These are phyloP conservation scores for Wallacemonas collosoma DNA, from an alignment of 208 protist species.

Conservation along the genomic window DNA sequence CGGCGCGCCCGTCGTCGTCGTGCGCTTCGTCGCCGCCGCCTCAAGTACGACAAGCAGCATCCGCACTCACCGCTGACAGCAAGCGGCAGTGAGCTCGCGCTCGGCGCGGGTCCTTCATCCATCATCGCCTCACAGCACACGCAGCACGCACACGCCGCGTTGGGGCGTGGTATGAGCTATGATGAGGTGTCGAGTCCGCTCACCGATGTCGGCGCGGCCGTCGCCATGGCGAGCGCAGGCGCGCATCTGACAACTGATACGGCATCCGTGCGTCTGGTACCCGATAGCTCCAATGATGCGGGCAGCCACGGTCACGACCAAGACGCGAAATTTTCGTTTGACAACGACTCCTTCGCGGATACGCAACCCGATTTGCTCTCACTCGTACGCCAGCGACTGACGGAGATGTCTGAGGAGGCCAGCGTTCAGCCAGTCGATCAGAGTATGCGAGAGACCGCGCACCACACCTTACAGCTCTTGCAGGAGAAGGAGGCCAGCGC, in stretches of 20 bases:
- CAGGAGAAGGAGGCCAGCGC: conserved; percentile 12
- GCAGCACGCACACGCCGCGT: neutral
- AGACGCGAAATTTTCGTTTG: conserved; percentile 2
- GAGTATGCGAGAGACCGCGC: conserved; percentile 17
- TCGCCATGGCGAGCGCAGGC: neutral
- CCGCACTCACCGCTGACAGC: neutral
- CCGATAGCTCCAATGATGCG: neutral
- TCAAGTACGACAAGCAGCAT: conserved; percentile 3
- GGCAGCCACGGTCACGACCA: neutral
- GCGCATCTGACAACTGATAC: neutral
- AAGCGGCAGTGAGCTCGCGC: neutral
- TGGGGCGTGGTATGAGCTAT: neutral
- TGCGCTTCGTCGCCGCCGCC: conserved; percentile 20
- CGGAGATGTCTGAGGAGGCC: conserved; percentile 7
- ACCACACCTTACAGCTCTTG: conserved; percentile 15
- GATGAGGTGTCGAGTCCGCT: conserved; percentile 4
- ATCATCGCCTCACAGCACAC: neutral
- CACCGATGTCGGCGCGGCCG: neutral
- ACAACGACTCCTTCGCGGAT: conserved; percentile 14
- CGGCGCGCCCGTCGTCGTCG: conserved; percentile 16
- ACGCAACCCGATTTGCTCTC: neutral
- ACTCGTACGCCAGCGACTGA: conserved; percentile 11
- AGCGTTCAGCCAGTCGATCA: conserved; percentile 6
- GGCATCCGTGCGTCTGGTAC: neutral
- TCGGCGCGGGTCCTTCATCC: neutral